Conservation (phyloP, 768 basidiomycete genomes). For the Collybia sordida region DNA sequence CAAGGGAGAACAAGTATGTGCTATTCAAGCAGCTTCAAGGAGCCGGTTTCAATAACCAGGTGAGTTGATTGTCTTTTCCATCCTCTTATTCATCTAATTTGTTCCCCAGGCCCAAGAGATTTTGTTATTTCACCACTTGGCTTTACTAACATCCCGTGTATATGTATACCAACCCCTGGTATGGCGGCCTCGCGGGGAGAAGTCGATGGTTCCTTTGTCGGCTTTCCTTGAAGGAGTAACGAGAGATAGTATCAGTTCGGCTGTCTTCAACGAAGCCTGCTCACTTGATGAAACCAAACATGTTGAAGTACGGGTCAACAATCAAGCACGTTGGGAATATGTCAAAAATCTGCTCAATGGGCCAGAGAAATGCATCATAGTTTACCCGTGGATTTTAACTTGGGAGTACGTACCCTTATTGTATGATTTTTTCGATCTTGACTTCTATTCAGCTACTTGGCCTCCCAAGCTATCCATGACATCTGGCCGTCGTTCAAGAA, state of each 20-base stretch:
- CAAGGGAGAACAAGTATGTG: conserved; percentile 34
- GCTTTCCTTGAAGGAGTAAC: conserved; percentile 43
- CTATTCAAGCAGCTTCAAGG: conserved; percentile 45
- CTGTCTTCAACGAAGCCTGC: conserved; percentile 39
- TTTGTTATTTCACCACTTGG: conserved; percentile 44
- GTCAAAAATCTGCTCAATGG: conserved; percentile 29
- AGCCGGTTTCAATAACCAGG: conserved; percentile 52
- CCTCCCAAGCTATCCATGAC: conserved; percentile 34
- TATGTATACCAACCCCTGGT: conserved; percentile 47
- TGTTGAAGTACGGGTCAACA: conserved; percentile 25
- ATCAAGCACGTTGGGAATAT: conserved; percentile 35
- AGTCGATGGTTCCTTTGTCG: conserved; percentile 39
- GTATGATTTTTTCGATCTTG: neutral
- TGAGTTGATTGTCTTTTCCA: conserved; percentile 11
- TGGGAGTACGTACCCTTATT: conserved; percentile 33
- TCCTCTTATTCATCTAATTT: neutral
- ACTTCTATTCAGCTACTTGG: conserved; percentile 31
- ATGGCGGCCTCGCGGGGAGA: conserved; percentile 42
- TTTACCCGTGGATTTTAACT: conserved; percentile 43
- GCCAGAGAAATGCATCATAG: conserved; percentile 38
- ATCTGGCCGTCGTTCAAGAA: conserved; percentile 41
- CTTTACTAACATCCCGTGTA: conserved; percentile 34
- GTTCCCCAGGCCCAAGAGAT: conserved; percentile 42
- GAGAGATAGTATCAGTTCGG: conserved; percentile 31
- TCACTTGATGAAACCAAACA: conserved; percentile 34